Evolutionary conservation across 2,329 filamentous ascomycete species (phyloP).

Genomic region (Mycogone perniciosa): DNA sequence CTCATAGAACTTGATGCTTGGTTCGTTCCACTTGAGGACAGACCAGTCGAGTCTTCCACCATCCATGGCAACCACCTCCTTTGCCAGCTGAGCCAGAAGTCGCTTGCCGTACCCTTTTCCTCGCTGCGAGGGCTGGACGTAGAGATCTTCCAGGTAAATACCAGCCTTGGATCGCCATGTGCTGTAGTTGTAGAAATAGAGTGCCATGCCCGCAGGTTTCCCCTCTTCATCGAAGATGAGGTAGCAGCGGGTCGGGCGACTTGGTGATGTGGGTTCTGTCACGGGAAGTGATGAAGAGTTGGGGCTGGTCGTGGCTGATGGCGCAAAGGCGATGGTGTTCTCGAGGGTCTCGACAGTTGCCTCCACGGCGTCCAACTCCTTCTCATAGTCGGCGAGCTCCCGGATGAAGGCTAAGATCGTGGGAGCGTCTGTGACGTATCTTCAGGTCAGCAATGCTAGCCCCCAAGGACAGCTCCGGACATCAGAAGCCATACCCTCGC

Average conservation of each 20-base stretch:
- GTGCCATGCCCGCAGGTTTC: conserved; percentile 63
- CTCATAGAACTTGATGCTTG: conserved; percentile 82
- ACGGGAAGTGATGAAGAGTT: conserved; percentile 30
- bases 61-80: conserved; percentile 64
- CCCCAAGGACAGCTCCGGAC: neutral
- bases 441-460: conserved; percentile 7
- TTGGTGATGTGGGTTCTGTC: conserved; percentile 48
- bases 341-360: conserved; percentile 70
- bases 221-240: conserved; percentile 51
- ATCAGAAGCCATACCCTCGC: conserved; percentile 6
- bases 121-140: conserved; percentile 63
- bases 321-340: conserved; percentile 72
- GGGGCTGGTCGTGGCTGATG: conserved; percentile 40
- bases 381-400: conserved; percentile 83
- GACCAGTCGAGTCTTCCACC: conserved; percentile 82
- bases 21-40: conserved; percentile 89
- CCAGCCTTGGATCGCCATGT: conserved; percentile 86
- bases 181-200: conserved; percentile 94
- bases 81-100: conserved; percentile 70
- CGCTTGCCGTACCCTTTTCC: conserved; percentile 73
- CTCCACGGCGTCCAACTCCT: conserved; percentile 65
- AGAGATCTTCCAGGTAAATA: conserved; percentile 93
- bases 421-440: conserved; percentile 57
- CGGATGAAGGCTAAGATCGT: conserved; percentile 76
- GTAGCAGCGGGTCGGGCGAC: conserved; percentile 68